These are phyloP conservation scores for Diutina scorzettiae DNA, from an alignment of 1,139 yeast species.

Conservation along the genomic window DNA sequence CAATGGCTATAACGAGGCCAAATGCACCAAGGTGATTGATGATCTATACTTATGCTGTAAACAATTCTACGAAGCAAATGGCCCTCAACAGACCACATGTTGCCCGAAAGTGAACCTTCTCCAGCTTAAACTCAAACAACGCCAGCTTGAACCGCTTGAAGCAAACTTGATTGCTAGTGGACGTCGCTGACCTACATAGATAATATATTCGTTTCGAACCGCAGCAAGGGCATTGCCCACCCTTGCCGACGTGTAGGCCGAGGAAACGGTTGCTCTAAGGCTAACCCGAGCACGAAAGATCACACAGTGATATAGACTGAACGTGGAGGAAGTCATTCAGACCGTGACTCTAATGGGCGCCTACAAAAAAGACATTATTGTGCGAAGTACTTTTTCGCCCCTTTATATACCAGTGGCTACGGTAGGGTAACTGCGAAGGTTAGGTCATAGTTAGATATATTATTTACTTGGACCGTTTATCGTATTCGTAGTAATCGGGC, in stretches of 20 bases:
- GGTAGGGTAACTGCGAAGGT: neutral
- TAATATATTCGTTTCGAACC: constrained; percentile 58
- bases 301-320: constrained; percentile 35
- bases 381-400: constrained; percentile 15
- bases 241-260: constrained; percentile 55
- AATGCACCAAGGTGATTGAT: constrained; percentile 48
- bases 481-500: constrained; percentile 53
- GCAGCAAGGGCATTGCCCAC: constrained; percentile 38
- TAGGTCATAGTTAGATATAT: neutral
- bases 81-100: constrained; percentile 45
- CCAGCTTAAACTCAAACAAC: constrained; percentile 44
- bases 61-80: constrained; percentile 39
- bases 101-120: constrained; percentile 52
- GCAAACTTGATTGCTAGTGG: constrained; percentile 28
- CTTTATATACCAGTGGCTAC: neutral
- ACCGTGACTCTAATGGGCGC: constrained; percentile 95
- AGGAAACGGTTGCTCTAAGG: constrained; percentile 59
- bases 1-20: constrained; percentile 48
- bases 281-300: constrained; percentile 83
- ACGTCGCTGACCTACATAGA: constrained; percentile 6
- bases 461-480: constrained; percentile 10
- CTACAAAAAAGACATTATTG: constrained; percentile 63
- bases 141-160: constrained; percentile 40
- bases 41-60: constrained; percentile 50
- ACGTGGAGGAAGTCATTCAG: constrained; percentile 39